These are phyloP conservation scores for Triangularia verruculosa DNA, from an alignment of 2,329 filamentous ascomycete species.

Conservation along the genomic window DNA sequence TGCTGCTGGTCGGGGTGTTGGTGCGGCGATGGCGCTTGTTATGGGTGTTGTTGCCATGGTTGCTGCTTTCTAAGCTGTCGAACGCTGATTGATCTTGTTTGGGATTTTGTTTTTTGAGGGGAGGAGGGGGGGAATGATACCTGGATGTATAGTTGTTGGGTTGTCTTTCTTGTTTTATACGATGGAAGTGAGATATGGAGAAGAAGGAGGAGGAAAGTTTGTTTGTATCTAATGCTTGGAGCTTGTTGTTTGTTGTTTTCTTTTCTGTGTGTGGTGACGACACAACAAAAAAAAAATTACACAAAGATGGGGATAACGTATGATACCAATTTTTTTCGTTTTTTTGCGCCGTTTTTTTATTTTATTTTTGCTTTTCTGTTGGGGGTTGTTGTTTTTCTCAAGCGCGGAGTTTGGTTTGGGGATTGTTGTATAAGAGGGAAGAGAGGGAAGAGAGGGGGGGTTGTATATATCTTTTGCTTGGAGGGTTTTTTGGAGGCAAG, in stretches of 20 bases:
- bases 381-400: neutral
- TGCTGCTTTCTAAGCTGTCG: constrained; percentile 21
- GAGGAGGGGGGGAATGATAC: neutral
- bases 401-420: neutral
- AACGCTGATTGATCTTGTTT: neutral
- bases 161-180: neutral
- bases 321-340: constrained; percentile 9
- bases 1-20: constrained; percentile 21
- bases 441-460: neutral
- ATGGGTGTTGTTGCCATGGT: constrained; percentile 24
- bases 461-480: neutral
- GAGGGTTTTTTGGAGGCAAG: too few species aligned
- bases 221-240: neutral
- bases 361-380: neutral
- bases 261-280: neutral
- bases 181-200: too few species aligned
- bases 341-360: neutral
- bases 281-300: neutral
- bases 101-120: neutral
- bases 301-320: neutral
- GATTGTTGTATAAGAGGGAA: neutral
- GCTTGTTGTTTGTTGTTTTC: neutral
- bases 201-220: neutral
- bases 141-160: neutral
- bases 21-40: constrained; percentile 16